These are phyloP conservation scores for Colletotrichum filicis DNA, from an alignment of 2,329 filamentous ascomycete genomes.

Conservation along the genomic window DNA sequence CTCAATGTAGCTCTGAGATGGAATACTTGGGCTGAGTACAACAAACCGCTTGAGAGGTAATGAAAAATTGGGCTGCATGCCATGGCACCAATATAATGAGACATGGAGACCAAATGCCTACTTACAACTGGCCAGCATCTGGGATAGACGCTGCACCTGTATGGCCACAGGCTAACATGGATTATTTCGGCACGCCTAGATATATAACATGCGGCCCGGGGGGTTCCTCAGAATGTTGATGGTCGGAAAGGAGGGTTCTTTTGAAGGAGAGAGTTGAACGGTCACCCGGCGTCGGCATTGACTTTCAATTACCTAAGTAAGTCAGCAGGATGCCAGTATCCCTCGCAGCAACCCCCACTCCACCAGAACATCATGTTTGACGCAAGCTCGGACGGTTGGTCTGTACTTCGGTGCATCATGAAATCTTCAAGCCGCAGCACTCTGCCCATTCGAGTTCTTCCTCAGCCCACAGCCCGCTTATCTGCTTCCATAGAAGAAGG, in stretches of 20 bases:
- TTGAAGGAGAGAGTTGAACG: neutral
- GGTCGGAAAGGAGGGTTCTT: no score
- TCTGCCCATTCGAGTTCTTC: neutral
- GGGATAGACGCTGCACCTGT: neutral
- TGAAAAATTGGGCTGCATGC: neutral
- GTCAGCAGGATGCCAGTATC: neutral
- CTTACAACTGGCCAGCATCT: neutral
- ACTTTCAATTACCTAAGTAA: neutral
- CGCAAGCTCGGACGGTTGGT: neutral
- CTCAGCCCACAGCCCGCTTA: neutral
- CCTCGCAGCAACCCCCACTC: neutral
- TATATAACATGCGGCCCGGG: neutral
- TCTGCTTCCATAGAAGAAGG: neutral
- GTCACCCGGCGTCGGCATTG: neutral
- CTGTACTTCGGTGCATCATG: constrained; percentile 6
- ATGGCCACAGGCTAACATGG: neutral
- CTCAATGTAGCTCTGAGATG: neutral
- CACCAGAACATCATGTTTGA: neutral
- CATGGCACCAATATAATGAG: neutral
- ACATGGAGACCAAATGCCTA: neutral
- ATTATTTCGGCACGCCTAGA: neutral
- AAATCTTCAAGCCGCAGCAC: neutral
- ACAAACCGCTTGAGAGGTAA: neutral
- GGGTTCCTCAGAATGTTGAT: neutral
- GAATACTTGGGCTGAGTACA: neutral